Conservation (phyloP, 768 basidiomycete genomes). For the Lactarius tabidus region DNA sequence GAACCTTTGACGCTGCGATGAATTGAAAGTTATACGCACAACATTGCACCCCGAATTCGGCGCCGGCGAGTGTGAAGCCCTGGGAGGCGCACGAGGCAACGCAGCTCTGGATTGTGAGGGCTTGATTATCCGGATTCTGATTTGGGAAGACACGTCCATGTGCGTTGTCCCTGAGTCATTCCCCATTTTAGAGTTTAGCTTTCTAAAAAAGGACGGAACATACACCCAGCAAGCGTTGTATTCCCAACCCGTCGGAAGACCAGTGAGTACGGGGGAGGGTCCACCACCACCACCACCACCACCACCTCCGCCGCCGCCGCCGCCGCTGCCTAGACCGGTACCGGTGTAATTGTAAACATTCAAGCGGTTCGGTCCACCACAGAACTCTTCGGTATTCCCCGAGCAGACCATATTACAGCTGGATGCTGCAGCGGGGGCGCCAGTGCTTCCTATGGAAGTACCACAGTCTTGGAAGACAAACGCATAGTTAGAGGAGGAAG, state of each 20-base stretch:
- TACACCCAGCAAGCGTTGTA: conserved; percentile 48
- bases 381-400: conserved; percentile 61
- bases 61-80: conserved; percentile 63
- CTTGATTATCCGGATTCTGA: conserved; percentile 36
- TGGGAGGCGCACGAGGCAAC: conserved; percentile 50
- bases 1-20: conserved; percentile 1
- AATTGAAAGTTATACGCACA: conserved; percentile 36
- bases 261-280: not conserved
- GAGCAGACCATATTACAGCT: conserved; percentile 66
- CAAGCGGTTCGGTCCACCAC: conserved; percentile 66
- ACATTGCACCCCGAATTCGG: conserved; percentile 56
- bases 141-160: conserved; percentile 55
- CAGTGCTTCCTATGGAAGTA: conserved; percentile 41
- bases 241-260: conserved; percentile 21
- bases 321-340: too few relatives aligned
- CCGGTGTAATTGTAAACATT: conserved; percentile 71
- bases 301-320: too few relatives aligned
- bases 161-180: conserved; percentile 46
- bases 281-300: too few relatives aligned
- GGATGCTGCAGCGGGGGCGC: conserved; percentile 42
- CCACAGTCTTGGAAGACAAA: conserved; percentile 44
- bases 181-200: not conserved
- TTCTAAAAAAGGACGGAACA: conserved; percentile 10
- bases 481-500: not conserved
- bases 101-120: conserved; percentile 59